Conservation (phyloP, 169 alveolate genomes). For the Plasmodium cynomolgi region DNA sequence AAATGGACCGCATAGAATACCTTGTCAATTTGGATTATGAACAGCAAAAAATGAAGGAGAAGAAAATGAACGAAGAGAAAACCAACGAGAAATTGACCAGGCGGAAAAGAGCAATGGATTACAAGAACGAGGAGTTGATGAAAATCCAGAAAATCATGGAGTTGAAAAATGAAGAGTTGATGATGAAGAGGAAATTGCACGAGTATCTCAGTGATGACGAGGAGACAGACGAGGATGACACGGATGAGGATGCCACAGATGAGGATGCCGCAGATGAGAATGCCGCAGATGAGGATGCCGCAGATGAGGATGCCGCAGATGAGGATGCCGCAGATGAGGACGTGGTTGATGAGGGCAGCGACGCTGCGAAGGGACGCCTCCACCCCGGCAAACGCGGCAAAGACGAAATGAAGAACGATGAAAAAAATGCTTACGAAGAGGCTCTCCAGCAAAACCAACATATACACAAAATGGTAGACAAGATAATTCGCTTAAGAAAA, state of each 20-base stretch:
- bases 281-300: too few relatives aligned
- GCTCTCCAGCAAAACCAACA: constrained; percentile 32
- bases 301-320: constrained; percentile 1
- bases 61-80: constrained; percentile 20
- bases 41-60: constrained; percentile 58
- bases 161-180: constrained; percentile 61
- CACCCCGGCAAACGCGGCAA: not conserved
- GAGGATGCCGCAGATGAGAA: constrained; percentile 7
- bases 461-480: constrained; percentile 47
- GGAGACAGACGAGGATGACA: constrained; percentile 3
- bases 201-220: constrained; percentile 79
- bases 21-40: constrained; percentile 63
- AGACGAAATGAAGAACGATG: not conserved
- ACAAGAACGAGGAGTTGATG: constrained; percentile 78
- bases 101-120: constrained; percentile 78
- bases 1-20: constrained; percentile 35
- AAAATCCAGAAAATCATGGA: constrained; percentile 77
- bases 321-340: too few relatives aligned
- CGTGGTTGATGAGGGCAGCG: constrained; percentile 69
- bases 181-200: constrained; percentile 76
- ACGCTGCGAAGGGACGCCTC: not conserved
- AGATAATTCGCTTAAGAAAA: constrained; percentile 61
- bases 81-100: constrained; percentile 73
- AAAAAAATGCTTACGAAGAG: not conserved
- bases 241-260: not conserved